These are phyloP conservation scores for Leccinum aurantiacum DNA, from an alignment of 768 basidiomycete genomes.

Conservation along the genomic window DNA sequence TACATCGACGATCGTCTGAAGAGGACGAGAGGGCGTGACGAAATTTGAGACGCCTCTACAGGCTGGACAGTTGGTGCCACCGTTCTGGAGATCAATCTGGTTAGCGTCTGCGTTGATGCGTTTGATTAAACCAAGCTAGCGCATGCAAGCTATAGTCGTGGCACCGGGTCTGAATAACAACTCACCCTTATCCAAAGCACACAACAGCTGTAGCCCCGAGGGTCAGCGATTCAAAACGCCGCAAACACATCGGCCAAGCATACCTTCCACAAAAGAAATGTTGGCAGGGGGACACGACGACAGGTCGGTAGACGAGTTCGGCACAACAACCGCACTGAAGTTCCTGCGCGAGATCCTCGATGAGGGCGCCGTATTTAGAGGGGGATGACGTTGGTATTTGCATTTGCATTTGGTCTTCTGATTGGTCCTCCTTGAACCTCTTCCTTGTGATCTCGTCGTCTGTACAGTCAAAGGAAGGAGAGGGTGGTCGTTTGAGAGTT, in stretches of 20 bases:
- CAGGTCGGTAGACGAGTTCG: conserved; percentile 77
- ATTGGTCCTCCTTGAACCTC: conserved; percentile 53
- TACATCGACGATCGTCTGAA: conserved; percentile 72
- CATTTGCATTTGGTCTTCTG: conserved; percentile 18
- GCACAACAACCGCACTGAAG: conserved; percentile 86
- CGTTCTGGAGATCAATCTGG: conserved; percentile 53
- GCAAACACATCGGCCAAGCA: conserved; percentile 10
- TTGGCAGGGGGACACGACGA: conserved; percentile 80
- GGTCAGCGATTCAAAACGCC: conserved; percentile 43
- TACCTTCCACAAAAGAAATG: conserved; percentile 93
- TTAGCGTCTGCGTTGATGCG: conserved; percentile 9
- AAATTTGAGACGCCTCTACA: conserved; percentile 70
- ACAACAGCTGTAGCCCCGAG: conserved; percentile 60
- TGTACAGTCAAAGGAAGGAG: conserved; percentile 53
- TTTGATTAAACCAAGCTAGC: background rate
- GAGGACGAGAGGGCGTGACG: conserved; percentile 68
- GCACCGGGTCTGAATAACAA: conserved; percentile 21
- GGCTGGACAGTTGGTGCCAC: conserved; percentile 81
- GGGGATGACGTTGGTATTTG: conserved; percentile 19
- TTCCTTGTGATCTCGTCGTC: conserved; percentile 54
- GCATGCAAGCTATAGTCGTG: background rate
- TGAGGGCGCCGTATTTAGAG: conserved; percentile 37
- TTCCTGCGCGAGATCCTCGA: conserved; percentile 67
- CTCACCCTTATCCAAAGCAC: conserved; percentile 82
- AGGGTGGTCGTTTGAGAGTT: conserved; percentile 59